Conservation (phyloP, 805 yeast species). For the Teunomyces stri region DNA sequence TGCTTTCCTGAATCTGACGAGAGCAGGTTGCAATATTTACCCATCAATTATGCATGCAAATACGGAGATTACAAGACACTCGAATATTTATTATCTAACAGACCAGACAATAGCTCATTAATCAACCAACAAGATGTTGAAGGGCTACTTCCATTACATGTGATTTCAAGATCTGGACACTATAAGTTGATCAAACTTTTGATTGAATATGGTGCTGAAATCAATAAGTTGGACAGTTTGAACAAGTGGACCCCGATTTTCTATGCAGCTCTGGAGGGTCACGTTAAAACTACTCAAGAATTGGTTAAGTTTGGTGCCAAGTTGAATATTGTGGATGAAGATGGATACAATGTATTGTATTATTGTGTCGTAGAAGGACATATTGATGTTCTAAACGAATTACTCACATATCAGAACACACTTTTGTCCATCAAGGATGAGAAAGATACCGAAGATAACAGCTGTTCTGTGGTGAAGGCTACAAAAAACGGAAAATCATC, state of each 20-base stretch:
- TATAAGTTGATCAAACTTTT: constrained; percentile 64
- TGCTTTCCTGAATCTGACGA: constrained; percentile 46
- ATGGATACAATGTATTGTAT: constrained; percentile 75
- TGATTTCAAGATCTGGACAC: constrained; percentile 84
- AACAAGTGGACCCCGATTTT: constrained; percentile 94
- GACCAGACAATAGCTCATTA: constrained; percentile 17
- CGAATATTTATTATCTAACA: constrained; percentile 51
- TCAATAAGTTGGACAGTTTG: constrained; percentile 77
- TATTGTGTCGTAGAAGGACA: constrained; percentile 96
- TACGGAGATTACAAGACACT: constrained; percentile 74
- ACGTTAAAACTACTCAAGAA: constrained; percentile 63
- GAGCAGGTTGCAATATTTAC: constrained; percentile 61
- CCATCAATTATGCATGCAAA: constrained; percentile 85
- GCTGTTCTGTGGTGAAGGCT: neutral
- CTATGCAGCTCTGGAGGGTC: constrained; percentile 87
- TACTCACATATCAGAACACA: constrained; percentile 43
- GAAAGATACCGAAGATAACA: neutral
- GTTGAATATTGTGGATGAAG: constrained; percentile 67
- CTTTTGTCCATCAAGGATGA: constrained; percentile 3
- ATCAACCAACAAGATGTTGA: constrained; percentile 72
- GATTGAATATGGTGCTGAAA: constrained; percentile 65
- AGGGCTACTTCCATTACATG: constrained; percentile 84
- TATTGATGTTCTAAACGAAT: constrained; percentile 69
- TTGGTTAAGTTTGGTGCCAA: constrained; percentile 74
- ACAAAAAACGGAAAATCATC: neutral